Base-by-base conservation (phyloP, 139 green algal species). In the Chlorella sp. region DNA sequence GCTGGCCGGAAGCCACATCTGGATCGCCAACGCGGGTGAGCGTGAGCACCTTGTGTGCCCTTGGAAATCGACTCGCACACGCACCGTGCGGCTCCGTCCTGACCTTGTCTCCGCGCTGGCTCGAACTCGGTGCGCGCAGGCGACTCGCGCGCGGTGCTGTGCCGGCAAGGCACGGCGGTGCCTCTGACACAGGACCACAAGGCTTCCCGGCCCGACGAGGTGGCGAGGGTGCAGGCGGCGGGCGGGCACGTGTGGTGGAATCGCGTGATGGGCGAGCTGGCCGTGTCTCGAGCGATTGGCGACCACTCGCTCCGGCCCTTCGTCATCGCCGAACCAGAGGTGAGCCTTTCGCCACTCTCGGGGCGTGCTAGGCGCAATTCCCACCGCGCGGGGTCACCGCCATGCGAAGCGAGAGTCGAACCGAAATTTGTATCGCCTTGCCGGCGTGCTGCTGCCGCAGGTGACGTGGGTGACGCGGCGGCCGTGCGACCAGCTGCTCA, bases 61-160 rank as follows among this genome's bases (percentile, higher is more conserved):
- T 1, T 2, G 31, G 1, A 69, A 60, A 62, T 22, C 31, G 23
- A 31, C 6, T 10, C n/a, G 27, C 36, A 35, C n/a, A n/a, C n/a
- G n/a, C n/a, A n/a, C n/a, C n/a, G n/a, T n/a, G n/a, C n/a, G n/a
- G n/a, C n/a, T n/a, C n/a, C n/a, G n/a, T n/a, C n/a, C n/a, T n/a
- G n/a, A n/a, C n/a, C n/a, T n/a, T n/a, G n/a, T n/a, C n/a, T n/a
- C n/a, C n/a, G n/a, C n/a, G n/a, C n/a, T n/a, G n/a, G n/a, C n/a
- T n/a, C n/a, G n/a, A n/a, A n/a, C n/a, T n/a, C n/a, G n/a, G n/a
- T n/a, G n/a, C n/a, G n/a, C 80, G 31, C 82, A 88, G 88, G 91
- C 23, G 91, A 97, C 78, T 94, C 88, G 2, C 78, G 91, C 22
- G 88, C 88, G 0, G 88, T 97, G 60, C 74, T 97, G 36, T 90